Conservation (phyloP, 306 rosid species). For the Mimosa bimucronata region DNA sequence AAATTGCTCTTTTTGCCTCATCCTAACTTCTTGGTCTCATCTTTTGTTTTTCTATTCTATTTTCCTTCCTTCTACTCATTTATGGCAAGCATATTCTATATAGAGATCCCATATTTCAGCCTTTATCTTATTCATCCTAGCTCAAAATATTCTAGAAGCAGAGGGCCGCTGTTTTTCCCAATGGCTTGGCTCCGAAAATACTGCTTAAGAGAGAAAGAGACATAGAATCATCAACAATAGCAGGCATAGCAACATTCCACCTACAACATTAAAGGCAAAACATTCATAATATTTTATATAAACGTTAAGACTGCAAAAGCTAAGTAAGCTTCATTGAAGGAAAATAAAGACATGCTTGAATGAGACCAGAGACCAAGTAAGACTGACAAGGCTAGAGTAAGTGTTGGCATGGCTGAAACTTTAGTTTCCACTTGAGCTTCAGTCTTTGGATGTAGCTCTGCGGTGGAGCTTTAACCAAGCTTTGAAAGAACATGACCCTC, state of each 20-base stretch:
- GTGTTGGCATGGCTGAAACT: slow-evolving; percentile 55
- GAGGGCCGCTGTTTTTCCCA: slow-evolving; percentile 99
- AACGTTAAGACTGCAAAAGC: neutral
- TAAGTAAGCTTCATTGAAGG: neutral
- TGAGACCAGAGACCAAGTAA: slow-evolving; percentile 63
- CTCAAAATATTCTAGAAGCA: slow-evolving; percentile 97
- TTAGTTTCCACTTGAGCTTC: slow-evolving; percentile 44
- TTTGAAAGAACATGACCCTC: slow-evolving; percentile 64
- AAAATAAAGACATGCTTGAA: slow-evolving; percentile 28
- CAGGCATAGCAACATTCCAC: slow-evolving; percentile 77
- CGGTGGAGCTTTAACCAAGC: slow-evolving; percentile 62
- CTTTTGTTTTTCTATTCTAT: neutral
- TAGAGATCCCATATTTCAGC: slow-evolving; percentile 98
- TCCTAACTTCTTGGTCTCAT: slow-evolving; percentile 20
- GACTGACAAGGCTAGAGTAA: slow-evolving; percentile 42
- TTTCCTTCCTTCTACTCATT: slow-evolving; percentile 20
- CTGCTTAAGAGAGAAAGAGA: too few species aligned
- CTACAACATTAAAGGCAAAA: slow-evolving; percentile 43
- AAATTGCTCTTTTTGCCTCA: neutral
- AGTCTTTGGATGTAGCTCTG: slow-evolving; percentile 62
- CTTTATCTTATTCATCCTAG: slow-evolving; percentile 86
- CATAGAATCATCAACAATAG: slow-evolving; percentile 59
- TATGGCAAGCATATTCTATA: slow-evolving; percentile 74
- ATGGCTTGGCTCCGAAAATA: too few species aligned
- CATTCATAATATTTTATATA: too few species aligned